Base-by-base conservation (phyloP, 2,329 filamentous ascomycete species). In the Daldinia sp. region DNA sequence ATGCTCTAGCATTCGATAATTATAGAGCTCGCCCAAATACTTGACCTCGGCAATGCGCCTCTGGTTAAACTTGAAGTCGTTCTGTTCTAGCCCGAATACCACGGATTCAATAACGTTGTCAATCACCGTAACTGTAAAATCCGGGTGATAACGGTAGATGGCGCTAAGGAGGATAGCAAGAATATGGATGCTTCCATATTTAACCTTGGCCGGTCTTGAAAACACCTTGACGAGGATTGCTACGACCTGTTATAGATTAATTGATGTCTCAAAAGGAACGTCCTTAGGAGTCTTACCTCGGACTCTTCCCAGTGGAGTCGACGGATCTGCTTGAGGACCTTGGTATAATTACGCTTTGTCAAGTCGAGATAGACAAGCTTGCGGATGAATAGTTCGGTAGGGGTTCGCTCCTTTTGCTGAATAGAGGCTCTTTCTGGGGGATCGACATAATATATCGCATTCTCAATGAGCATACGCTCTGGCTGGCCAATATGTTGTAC, bases 51-150 rank as follows among this genome's bases (percentile, higher is more conserved):
- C 92, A 65, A 99, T 90, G 19, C 95, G 90, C 62, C 94, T 90
- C 78, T 99, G 95, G 74, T 96, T 97, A 79, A 93, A 96, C 72
- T 96, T 94, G 83, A 97, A 99, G 75, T 99, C 95, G 71, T 98
- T 98, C 70, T 94, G 87, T 77, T 99, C 95, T 2, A 99, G 83
- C 1, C 95, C 95, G 67, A 96, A 85, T 0, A 86, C 90, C 67
- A 99, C 90, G 4, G 92, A 90, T 77, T 99, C 96, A 13, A 98
- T 83, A 4, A 98, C 81, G 67, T 94, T 93, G 75, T 99, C 95
- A 66, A 99, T 92, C 48, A 97, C 89, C n/a, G 87, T 87, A 58
- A 97, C 90, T 15, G 94, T 91, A 72, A 99, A 99, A 9, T 90
- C 88, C 59, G 94, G 91, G 69, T 99, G 95, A 71, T 98, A 96